Evolutionary conservation across 495 filamentous ascomycete species (phyloP).

Genomic region (Neurospora sp.): DNA sequence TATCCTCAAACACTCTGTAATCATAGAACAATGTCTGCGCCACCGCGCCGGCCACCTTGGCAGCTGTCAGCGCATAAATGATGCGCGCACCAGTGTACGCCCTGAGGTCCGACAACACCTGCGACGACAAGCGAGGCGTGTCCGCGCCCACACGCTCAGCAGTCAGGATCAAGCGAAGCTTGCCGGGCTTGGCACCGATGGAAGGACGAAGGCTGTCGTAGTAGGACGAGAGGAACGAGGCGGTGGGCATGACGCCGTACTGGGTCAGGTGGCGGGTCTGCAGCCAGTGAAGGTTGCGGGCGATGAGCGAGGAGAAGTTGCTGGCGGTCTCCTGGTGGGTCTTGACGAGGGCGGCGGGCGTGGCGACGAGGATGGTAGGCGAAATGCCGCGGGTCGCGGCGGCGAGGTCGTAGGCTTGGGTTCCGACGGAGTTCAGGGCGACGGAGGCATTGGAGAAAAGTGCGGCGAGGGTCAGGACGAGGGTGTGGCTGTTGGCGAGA

Average conservation of each 20-base stretch:
- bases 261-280: conserved; percentile 56
- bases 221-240: conserved; percentile 51
- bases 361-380: conserved; percentile 76
- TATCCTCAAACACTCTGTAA: conserved; percentile 54
- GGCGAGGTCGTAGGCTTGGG: conserved; percentile 55
- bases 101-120: conserved; percentile 66
- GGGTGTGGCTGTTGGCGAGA: conserved; percentile 65
- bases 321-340: conserved; percentile 45
- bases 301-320: conserved; percentile 36
- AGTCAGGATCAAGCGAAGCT: conserved; percentile 64
- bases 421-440: conserved; percentile 80
- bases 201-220: conserved; percentile 48
- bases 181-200: conserved; percentile 56
- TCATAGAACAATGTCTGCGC: conserved; percentile 79
- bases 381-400: conserved; percentile 61
- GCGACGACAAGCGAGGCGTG: conserved; percentile 47
- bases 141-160: conserved; percentile 46
- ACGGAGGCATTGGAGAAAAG: conserved; percentile 76
- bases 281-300: conserved; percentile 47
- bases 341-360: conserved; percentile 58
- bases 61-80: conserved; percentile 74
- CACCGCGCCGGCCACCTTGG: conserved; percentile 75
- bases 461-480: conserved; percentile 71
- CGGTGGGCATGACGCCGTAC: conserved; percentile 61
- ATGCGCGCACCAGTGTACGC: conserved; percentile 71